Percentiles rank a stretch among this genome's conserved stretches.
Conservation (phyloP, 2,329 filamentous ascomycete species). For the Cladosporium sp. region DNA sequence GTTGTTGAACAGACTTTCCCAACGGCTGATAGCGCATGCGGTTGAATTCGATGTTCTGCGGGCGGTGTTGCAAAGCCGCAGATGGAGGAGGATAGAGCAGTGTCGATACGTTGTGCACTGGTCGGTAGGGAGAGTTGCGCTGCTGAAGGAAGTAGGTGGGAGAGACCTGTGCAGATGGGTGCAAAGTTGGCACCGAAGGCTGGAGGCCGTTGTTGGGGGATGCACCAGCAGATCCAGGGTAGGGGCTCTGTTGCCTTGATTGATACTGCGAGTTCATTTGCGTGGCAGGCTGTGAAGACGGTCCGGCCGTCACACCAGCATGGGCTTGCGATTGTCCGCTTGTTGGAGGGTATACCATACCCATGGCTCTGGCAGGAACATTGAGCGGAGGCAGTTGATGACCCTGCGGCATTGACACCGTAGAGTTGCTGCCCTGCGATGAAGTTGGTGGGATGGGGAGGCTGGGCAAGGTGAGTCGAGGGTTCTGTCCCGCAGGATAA, state of each 20-base stretch:
- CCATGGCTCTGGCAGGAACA: conserved; percentile 60
- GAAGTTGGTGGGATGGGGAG: conserved; percentile 57
- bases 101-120: conserved; percentile 82
- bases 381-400: conserved; percentile 59
- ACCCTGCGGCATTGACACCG: conserved; percentile 13
- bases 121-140: conserved; percentile 86
- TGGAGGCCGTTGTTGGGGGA: conserved; percentile 67
- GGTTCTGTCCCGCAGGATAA: conserved; percentile 33
- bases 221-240: conserved; percentile 48
- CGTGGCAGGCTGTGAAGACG: conserved; percentile 18
- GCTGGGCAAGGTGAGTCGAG: conserved; percentile 65
- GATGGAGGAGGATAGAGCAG: conserved; percentile 85
- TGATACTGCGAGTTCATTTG: conserved; percentile 28
- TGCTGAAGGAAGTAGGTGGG: conserved; percentile 84
- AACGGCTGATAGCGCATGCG: conserved; percentile 50
- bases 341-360: conserved; percentile 65
- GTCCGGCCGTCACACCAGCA: conserved; percentile 16
- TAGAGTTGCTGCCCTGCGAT: conserved; percentile 10
- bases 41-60: conserved; percentile 39
- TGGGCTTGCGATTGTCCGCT: conserved; percentile 38
- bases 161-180: conserved; percentile 61
- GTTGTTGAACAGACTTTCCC: conserved; percentile 42
- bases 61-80: conserved; percentile 61
- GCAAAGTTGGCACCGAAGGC: conserved; percentile 46
- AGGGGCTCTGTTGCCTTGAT: conserved; percentile 50